Base-by-base conservation (phyloP, 495 filamentous ascomycete genomes). In the Annulohypoxylon moriforme region DNA sequence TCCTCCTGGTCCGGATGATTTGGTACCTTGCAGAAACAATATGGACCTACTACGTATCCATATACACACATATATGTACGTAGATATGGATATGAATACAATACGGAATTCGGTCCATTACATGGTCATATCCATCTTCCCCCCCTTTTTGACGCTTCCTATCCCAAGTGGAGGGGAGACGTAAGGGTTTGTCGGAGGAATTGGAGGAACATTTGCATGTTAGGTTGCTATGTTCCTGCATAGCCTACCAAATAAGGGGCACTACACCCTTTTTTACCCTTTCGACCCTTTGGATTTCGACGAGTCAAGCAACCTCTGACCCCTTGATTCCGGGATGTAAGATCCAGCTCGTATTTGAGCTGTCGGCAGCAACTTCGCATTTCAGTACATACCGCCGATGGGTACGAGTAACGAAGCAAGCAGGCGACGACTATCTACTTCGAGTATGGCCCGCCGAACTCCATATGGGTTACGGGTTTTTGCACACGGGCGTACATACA, bases 291-390 rank as follows among this genome's bases (percentile, higher is more conserved):
- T 34, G 47, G 52, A 34, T 61, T 44, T 20, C 29, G 42, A 69
- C 67, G 44, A 61, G 29, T 65, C 27, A n/a, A 57, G 34, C 59
- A 52, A 22, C 56, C 61, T 38, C 56, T 31, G 68, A 24, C 49
- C 67, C 46, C 36, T 67, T 58, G 33, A 58, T 67, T 50, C 73
- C 61, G 44, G 60, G 56, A 62, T 68, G 63, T 55, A 46, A 61
- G 64, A 44, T 31, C 67, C 40, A 66, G 64, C 69, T 77, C 75
- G 75, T 77, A 77, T 77, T 75, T 52, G 62, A 63, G 14, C 47
- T 52, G 34, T 66, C 64, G 49, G 62, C 53, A 60, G 62, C 57
- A 69, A 55, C 55, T 64, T 57, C 61, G 46, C 57, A 70, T 34
- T 59, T 52, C 53, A 55, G 60, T 65, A 67, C 64, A 58, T 58